Evolutionary conservation across 169 alveolate species (phyloP).

Genomic region (Plasmodium gallinaceum): DNA sequence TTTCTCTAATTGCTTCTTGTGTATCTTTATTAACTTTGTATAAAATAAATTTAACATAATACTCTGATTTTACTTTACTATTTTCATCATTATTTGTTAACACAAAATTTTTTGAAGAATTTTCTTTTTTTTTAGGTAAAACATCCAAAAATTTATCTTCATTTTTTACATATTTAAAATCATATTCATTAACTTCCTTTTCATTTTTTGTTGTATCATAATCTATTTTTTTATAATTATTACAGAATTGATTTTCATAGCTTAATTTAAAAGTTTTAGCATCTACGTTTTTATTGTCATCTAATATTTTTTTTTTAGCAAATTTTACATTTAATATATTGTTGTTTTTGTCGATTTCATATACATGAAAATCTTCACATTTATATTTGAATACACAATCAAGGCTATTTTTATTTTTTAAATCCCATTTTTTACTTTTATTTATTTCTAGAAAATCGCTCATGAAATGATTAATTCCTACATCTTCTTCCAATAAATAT

Average conservation of each 20-base stretch:
- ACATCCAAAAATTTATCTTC: neutral
- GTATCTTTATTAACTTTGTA: constrained; percentile 75
- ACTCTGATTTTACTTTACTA: constrained; percentile 1
- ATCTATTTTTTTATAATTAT: neutral
- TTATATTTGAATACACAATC: constrained; percentile 69
- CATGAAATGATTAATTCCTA: constrained; percentile 65
- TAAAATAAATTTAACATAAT: constrained; percentile 27
- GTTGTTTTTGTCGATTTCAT: constrained; percentile 59
- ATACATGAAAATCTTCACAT: constrained; percentile 77
- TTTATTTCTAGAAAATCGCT: constrained; percentile 20
- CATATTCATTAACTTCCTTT: neutral
- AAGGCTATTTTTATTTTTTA: constrained; percentile 11
- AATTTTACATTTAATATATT: constrained; percentile 51
- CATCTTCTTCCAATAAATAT: constrained; percentile 62
- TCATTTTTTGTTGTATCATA: neutral
- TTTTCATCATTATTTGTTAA: neutral
- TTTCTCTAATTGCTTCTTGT: constrained; percentile 76
- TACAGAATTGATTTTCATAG: neutral
- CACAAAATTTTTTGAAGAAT: neutral
- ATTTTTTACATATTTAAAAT: neutral
- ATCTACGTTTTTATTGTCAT: neutral
- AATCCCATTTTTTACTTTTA: constrained; percentile 19
- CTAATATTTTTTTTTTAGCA: constrained; percentile 5
- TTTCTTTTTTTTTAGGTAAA: neutral
- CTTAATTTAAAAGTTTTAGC: neutral